phyloP scores from a whole-genome alignment of 2,329 filamentous ascomycete species.

The Cordyceps tenuipes region DNA sequence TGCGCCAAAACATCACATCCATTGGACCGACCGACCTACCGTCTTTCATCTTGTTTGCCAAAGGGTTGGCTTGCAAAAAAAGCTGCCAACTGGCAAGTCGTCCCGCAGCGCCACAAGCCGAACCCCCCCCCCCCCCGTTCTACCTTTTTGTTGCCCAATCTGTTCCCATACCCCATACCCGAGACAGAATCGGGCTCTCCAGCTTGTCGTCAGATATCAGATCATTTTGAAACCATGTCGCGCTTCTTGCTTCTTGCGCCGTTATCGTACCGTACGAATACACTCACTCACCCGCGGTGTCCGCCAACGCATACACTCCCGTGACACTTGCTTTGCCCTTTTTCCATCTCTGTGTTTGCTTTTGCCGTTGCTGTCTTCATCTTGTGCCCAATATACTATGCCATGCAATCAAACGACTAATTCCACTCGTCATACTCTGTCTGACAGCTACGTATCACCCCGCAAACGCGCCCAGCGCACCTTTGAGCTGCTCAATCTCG shows the following conservation, averaged over 20 bases:
- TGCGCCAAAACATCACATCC: neutral
- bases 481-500: conserved; percentile 78
- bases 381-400: neutral
- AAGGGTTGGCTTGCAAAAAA: neutral
- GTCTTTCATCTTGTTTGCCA: neutral
- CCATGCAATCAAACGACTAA: neutral
- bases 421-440: too few relatives aligned
- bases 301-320: neutral
- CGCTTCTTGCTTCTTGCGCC: neutral
- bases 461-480: conserved; percentile 77
- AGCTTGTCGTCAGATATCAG: neutral
- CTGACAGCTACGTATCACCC: conserved; percentile 69
- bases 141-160: neutral
- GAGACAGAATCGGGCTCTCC: neutral
- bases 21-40: neutral
- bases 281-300: neutral
- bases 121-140: too few relatives aligned
- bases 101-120: neutral
- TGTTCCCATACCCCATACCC: neutral
- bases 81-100: neutral
- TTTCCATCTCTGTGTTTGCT: neutral
- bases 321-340: neutral
- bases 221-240: neutral
- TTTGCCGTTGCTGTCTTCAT: neutral
- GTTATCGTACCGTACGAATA: neutral